Evolutionary conservation across 441 rosid genomes (phyloP), one percentile per base, ranked within the genome.

Genomic region (Populus trichocarpa): DNA sequence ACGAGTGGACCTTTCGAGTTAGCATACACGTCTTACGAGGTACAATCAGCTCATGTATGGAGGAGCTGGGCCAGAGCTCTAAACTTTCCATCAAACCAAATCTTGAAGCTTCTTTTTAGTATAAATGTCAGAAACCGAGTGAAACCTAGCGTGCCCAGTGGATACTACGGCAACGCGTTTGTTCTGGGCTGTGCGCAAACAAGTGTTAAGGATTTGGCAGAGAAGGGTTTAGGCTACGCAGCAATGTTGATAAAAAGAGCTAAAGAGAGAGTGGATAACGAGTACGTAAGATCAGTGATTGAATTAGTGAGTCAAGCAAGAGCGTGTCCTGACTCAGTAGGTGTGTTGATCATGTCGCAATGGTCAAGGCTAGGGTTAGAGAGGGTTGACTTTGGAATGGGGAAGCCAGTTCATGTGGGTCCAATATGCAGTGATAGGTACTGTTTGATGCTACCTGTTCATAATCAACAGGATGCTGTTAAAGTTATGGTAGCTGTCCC

Each of bases 321-420:
- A 46, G 87, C 90, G 38, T 30, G 92, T 81, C 90, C 95, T 0
- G 97, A 91, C 91, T 84, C 90, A 22, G 95, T 89, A 0, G 95
- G 97, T 4, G 93, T 90, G 0, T 78, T 94, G 85, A 87, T 94
- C 61, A 5, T 91, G 79, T 89, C 98, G 23, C 93, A 94, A 65
- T 94, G 98, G 98, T 91, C 96, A 78, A 89, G 89, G 30, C 87
- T 94, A 57, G 98, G 97, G 53, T 78, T 92, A 20, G 95, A 94
- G 1, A 83, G 72, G 77, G 86, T 92, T 81, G 95, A 94, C 92
- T 89, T 94, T 7, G 97, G 97, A 59, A 72, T 92, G 70, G 97
- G 93, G n/a, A 89, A 75, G 75, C 92, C 96, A 20, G 83, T 88
- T 46, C 87, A 89, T 13, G 90, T 91, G 72, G 96, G 91, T 3